Percentiles rank a stretch among this genome's conserved stretches.
Evolutionary conservation across 2,329 filamentous ascomycete species (phyloP).

Genomic region (Falciphora oryzae): DNA sequence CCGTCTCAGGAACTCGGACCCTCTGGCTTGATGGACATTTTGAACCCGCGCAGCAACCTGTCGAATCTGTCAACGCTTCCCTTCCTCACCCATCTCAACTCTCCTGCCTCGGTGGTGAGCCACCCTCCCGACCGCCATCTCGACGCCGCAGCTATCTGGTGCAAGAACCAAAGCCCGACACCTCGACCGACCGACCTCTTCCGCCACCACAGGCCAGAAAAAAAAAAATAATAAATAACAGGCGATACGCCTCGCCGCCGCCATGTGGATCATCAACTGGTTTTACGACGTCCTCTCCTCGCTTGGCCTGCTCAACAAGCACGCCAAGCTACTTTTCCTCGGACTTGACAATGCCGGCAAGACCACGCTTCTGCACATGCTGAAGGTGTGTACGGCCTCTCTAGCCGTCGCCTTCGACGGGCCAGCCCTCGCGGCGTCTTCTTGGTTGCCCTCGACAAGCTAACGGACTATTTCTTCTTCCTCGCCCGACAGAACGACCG

Average conservation of each 20-base stretch:
- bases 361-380: conserved; percentile 89
- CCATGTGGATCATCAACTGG: conserved; percentile 95
- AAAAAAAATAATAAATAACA: neutral
- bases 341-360: conserved; percentile 93
- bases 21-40: neutral
- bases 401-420: neutral
- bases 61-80: neutral
- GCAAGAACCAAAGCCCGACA: neutral
- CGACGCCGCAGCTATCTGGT: neutral
- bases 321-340: conserved; percentile 90
- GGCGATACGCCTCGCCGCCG: conserved; percentile 22
- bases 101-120: neutral
- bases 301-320: conserved; percentile 88
- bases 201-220: neutral
- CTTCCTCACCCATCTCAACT: neutral
- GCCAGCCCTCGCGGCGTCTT: neutral
- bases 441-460: neutral
- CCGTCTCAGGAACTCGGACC: conserved; percentile 1
- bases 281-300: conserved; percentile 89
- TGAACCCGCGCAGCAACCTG: neutral
- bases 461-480: conserved; percentile 10
- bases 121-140: neutral
- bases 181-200: neutral
- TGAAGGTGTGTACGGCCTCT: conserved; percentile 61
- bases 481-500: conserved; percentile 66